These are phyloP conservation scores for Geum urbanum DNA, from an alignment of 306 rosid species.

Conservation along the genomic window DNA sequence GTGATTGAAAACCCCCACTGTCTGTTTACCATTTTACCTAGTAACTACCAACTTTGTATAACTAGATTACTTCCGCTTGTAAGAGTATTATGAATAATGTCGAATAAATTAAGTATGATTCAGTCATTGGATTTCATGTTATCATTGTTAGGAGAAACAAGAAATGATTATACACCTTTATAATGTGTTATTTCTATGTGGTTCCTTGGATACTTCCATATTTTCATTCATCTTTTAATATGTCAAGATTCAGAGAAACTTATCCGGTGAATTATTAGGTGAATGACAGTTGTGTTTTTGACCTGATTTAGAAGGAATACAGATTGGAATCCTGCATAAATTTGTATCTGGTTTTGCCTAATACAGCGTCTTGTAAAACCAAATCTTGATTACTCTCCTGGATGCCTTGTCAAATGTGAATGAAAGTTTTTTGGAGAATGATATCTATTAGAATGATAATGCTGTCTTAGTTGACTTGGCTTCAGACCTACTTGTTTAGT, in stretches of 20 bases:
- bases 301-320: no score
- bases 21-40: conserved; percentile 27
- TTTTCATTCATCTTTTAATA: no score
- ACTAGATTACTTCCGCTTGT: conserved; percentile 35
- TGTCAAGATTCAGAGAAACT: not conserved
- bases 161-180: not conserved
- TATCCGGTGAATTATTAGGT: no score
- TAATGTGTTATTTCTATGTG: not conserved
- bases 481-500: not conserved
- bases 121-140: conserved; percentile 1
- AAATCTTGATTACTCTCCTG: not conserved
- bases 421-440: not conserved
- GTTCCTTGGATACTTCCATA: no score
- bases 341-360: no score
- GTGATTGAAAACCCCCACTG: conserved; percentile 29
- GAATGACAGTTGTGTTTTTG: not conserved
- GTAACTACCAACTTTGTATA: conserved; percentile 29
- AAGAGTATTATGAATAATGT: conserved; percentile 29
- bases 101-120: conserved; percentile 9
- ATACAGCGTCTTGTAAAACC: no score
- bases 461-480: not conserved
- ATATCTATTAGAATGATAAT: not conserved
- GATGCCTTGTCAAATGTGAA: conserved; percentile 5
- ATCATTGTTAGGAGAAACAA: not conserved
- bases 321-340: no score